Base-by-base conservation (phyloP, 805 yeast species). In the Kuraishia cidri region DNA sequence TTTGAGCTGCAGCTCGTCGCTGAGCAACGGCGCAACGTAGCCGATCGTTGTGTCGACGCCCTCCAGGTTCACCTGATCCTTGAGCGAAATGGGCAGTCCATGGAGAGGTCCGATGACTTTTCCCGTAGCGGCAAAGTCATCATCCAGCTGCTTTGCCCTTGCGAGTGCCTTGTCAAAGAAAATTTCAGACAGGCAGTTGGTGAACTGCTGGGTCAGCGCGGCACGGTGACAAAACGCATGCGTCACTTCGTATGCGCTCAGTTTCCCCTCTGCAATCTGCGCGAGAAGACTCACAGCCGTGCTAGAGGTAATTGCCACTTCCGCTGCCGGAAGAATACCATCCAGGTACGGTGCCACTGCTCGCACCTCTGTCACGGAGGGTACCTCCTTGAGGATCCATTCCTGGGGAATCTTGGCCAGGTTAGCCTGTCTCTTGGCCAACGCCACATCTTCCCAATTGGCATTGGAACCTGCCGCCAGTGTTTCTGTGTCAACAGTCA, bases 21-120 rank as follows among this genome's bases (percentile, higher is more conserved):
- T 40, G 7, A 36, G 28, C 26, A 32, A 24, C 45, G 29, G 46
- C 6, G 36, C 28, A 9, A 40, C 37, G 24, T 35, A 45, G 4
- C 50, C 52, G 17, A 40, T 40, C 18, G 47, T 35, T 9, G 41
- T 37, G 22, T 40, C 46, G 18, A 40, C 63, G 8, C 66, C 75
- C 39, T 56, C 54, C 42, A 59, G 62, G 34, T 38, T 38, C 31
- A 46, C 36, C 36, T 66, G 71, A 41, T 68, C 79, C 39, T 77
- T 77, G 34, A 77, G 58, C 1, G 81, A 73, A 21, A 77, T 56
- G 3, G 52, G 52, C n/a, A 47, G 31, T 5, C 52, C 52, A 30
- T 47, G 52, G 17, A 47, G 35, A 9, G 47, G 47, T 4, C 52
- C 55, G 7, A 39, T 27, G 3, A 34, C 28, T 18, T 38, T 36